phyloP scores from a whole-genome alignment of 1,284 basidiomycete genomes.

The Rhodotorula sp. region DNA sequence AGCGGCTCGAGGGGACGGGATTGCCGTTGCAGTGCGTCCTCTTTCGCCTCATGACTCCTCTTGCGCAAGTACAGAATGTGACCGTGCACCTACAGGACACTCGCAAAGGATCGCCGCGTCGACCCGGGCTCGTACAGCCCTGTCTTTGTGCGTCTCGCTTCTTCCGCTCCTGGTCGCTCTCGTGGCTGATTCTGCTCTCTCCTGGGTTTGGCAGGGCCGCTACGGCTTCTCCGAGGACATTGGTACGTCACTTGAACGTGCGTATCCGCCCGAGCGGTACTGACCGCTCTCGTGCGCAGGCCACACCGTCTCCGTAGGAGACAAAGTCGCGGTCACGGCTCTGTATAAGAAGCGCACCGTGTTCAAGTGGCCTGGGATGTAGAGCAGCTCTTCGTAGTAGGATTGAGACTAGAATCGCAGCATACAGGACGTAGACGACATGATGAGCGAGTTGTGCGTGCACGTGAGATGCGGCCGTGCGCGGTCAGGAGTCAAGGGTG shows the following conservation, averaged over 20 bases:
- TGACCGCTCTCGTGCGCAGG: background rate
- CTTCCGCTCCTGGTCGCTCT: too few species aligned
- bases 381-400: background rate
- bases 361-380: constrained; percentile 22
- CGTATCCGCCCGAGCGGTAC: too few species aligned
- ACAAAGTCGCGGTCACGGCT: constrained; percentile 12
- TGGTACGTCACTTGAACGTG: background rate
- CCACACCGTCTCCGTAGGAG: constrained; percentile 11
- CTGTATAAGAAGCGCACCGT: constrained; percentile 4
- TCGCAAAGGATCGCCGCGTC: constrained; percentile 20
- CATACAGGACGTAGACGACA: too few species aligned
- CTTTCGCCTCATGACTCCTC: background rate
- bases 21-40: constrained; percentile 13
- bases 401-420: background rate
- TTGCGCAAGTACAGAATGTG: background rate
- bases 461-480: too few species aligned
- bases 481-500: too few species aligned
- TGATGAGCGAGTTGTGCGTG: too few species aligned
- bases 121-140: constrained; percentile 19
- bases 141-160: constrained; percentile 11
- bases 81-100: background rate
- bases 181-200: background rate
- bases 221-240: constrained; percentile 25
- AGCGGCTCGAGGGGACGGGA: background rate
- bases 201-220: constrained; percentile 5